phyloP scores from a whole-genome alignment of 148 eudicot species.

The Linanthus parryae region DNA sequence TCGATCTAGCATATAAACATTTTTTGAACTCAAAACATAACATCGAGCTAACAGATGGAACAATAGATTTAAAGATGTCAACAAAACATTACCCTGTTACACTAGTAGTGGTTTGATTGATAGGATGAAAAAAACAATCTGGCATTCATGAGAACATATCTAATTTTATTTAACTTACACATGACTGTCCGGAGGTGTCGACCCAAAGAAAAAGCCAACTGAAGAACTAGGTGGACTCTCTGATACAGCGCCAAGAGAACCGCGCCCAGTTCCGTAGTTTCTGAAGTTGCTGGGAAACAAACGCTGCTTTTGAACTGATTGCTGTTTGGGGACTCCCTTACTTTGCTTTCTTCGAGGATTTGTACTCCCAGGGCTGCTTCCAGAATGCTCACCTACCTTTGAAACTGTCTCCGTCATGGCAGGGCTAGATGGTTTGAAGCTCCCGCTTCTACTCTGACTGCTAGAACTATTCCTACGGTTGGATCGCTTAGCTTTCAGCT shows the following conservation, averaged over 20 bases:
- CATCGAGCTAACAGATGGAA: not conserved
- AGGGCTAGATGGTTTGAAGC: constrained; percentile 26
- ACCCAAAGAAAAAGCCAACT: constrained; percentile 86
- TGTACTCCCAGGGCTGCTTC: constrained; percentile 33
- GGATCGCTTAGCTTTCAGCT: constrained; percentile 59
- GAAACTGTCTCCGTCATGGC: constrained; percentile 18
- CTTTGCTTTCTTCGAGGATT: constrained; percentile 53
- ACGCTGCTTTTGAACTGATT: constrained; percentile 50
- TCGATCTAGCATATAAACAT: too few species aligned
- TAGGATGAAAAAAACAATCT: too few species aligned
- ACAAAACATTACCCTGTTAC: not conserved
- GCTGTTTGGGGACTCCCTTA: constrained; percentile 60
- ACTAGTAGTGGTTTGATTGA: too few species aligned
- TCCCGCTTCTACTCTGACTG: constrained; percentile 44
- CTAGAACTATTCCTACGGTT: constrained; percentile 38
- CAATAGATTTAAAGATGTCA: constrained; percentile 3
- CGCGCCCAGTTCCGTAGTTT: constrained; percentile 52
- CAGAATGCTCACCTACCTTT: constrained; percentile 29
- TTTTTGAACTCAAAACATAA: constrained; percentile 2
- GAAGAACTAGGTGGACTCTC: constrained; percentile 95
- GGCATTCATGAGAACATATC: too few species aligned
- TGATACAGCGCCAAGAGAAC: constrained; percentile 46
- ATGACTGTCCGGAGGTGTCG: constrained; percentile 89
- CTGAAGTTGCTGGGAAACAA: constrained; percentile 53
- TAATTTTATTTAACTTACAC: constrained; percentile 61